Evolutionary conservation across 2,329 filamentous ascomycete genomes (phyloP), one percentile per base, ranked within the genome.

Genomic region (Colletotrichum chrysophilum): DNA sequence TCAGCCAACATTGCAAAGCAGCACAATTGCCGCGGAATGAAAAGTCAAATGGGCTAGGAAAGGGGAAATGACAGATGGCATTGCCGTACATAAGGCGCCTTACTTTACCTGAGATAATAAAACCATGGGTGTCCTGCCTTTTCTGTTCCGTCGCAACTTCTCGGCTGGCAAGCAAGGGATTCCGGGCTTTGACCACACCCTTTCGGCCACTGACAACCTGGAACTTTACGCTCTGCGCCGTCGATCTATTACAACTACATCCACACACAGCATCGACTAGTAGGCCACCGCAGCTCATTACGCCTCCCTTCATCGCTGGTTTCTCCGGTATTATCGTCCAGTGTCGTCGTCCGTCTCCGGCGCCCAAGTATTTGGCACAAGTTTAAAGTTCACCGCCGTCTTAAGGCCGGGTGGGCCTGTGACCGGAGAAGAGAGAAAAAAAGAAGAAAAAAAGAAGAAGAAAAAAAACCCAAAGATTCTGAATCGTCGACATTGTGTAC

Each of bases 11-110:
- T 75, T 75, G 65, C 72, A 66, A n/a, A 75, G 56, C 66, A 64
- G 65, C 74, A 73, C 70, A 74, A 74, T 64, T 76, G 58, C 70
- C 74, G 69, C 73, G 32, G 55, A 62, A 69, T 43, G 67, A 28
- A 71, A 61, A 71, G 48, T 67, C 62, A 67, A 62, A 67, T 30
- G 30, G 26, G 28, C 62, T 26, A 14, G 64, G 18, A 66, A 24
- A 14, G 30, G 52, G 58, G 30, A 62, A 26, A 16, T 48, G 43
- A 26, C 34, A 64, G 32, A 36, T 34, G 28, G 61, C 43, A 52
- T 52, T 10, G 43, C 43, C 43, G n/a, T 52, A 21, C n/a, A 6
- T 43, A 43, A 43, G 38, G 38, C 38, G 18, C 14, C 34, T 16
- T 43, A 1, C 36, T 48, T 12, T 48, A 48, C 5, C 43, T 48